Base-by-base conservation (phyloP, 306 rosid species). In the Ormosia semicastrata region DNA sequence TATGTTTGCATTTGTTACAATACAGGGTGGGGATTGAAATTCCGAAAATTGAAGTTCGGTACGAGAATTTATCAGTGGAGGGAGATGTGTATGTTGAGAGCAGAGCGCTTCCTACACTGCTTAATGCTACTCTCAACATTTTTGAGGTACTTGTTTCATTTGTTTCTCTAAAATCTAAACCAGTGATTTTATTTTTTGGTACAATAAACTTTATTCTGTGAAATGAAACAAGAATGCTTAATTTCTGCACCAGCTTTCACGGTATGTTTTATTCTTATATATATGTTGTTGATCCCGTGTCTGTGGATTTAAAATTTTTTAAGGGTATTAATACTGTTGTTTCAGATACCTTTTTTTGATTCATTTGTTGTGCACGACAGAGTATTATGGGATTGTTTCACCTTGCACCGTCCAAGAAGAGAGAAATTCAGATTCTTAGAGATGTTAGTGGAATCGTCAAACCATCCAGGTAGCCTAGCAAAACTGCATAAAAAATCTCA, bases 91-190 rank as follows among this genome's bases (percentile, higher is more conserved):
- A 82, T 76, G 90, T 88, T 49, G 97, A 95, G 8, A 84, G 82
- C 54, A 86, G 97, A 85, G 93, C 97, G 4, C 93, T 89, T 66
- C 95, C 97, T 34, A 88, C 97, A 52, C 80, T 92, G 36, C 66
- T 85, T 15, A 92, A 92, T 69, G 81, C 72, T 29, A 46, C 86
- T n/a, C 66, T 90, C 24, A 88, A 92, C 81, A 9, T 79, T 44
- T 33, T 89, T 3, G 93, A 92, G 97, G 97, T 92, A 74, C 24
- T 7, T 15, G 2, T 14, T 69, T 76, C 2, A 0, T 29, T 41
- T 24, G 15, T 66, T 66, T 76, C 12, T 44, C 44, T 7, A 52
- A 77, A 37, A 37, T 66, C 17, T 49, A 34, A 6, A 50, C 0
- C 3, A 7, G 10, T 40, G 8, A 5, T 7, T 36, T 18, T 24